Evolutionary conservation across 352 stramenopile genomes (phyloP), one percentile per base, ranked within the genome.

Genomic region (Phytophthora melonis): DNA sequence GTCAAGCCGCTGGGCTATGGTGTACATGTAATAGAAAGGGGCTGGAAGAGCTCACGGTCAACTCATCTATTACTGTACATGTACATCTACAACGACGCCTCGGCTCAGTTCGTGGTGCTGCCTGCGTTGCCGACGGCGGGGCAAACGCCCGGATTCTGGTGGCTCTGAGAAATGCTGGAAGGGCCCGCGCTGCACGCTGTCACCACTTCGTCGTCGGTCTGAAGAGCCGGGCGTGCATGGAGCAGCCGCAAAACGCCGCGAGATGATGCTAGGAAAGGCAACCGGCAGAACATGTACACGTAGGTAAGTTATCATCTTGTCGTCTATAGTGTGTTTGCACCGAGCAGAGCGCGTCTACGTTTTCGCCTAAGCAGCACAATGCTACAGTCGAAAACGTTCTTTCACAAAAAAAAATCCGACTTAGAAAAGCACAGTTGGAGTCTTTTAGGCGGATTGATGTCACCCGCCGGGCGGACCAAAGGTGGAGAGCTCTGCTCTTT

Each of bases 151-250:
- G 63, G 63, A 70, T 70, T 57, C 45, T 70, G 25, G 25, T 49
- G 8, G 41, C 60, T 74, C 62, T 74, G 67, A 27, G 67, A 74
- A 74, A 74, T 60, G 67, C 60, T 74, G 60, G 67, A 67, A 69
- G 27, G 53, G 23, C 59, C 59, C 27, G 32, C 58, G 60, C 53
- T 65, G 60, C 67, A 65, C 65, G n/a, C 23, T 70, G 63, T 63
- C 62, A 68, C 50, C 66, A 53, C 60, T 73, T 69, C 49, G 49
- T 68, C 45, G 66, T 74, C 19, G 39, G 21, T 11, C 30, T 63
- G 58, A 54, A 74, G 67, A 74, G 67, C 67, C 60, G 56, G 67
- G 53, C 60, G 52, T 18, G 11, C 27, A 52, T 39, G 39, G 52
- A 49, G 39, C 25, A 25, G 52, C 52, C 11, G 25, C 52, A 14